Base-by-base conservation (phyloP, 2,329 filamentous ascomycete species). In the Hypomyces perniciosus region DNA sequence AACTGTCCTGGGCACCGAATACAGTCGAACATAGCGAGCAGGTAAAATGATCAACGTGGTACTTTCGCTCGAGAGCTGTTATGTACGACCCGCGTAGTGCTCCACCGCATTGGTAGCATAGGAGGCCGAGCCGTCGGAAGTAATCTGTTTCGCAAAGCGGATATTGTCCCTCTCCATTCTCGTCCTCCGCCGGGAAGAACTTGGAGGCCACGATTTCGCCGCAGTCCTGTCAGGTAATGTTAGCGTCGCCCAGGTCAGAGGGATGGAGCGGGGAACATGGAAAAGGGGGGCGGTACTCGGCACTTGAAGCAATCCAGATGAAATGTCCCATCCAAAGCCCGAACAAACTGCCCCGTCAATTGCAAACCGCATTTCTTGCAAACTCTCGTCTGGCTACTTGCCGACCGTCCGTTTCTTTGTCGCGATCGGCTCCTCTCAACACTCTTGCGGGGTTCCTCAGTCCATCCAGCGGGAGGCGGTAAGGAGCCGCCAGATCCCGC, bases 241-340 rank as follows among this genome's bases (percentile, higher is more conserved):
- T 43, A 61, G 56, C 30, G 46, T 46, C 43, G 34, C 34, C 39
- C 31, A 35, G 20, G 39, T 40, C 9, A 27, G 31, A 33, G 46
- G 28, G 13, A 34, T 38, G 42, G 31, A 54, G 50, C 41, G 33
- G 20, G 37, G 38, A 6, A 34, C 31, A 31, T 13, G 8, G 27
- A 30, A 39, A 35, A 12, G 30, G 34, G 28, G 6, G 27, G 42
- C 44, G 79, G 73, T 80, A 96, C 92, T 72, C 90, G 83, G 70
- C 93, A 99, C 67, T 90, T 95, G 72, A 99, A 99, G 77, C 93
- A 99, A 69, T 99, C 92, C 58, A 99, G 74, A 74, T 99, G 93
- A 68, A 90, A 99, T 48, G 92, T 97, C 52, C 90, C 91, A 49
- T 91, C 90, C 50, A 99, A 73, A 42, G 93, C 93, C 62, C 93